Conservation (phyloP, 257 asterid genomes). For the Rubia yunnanensis region DNA sequence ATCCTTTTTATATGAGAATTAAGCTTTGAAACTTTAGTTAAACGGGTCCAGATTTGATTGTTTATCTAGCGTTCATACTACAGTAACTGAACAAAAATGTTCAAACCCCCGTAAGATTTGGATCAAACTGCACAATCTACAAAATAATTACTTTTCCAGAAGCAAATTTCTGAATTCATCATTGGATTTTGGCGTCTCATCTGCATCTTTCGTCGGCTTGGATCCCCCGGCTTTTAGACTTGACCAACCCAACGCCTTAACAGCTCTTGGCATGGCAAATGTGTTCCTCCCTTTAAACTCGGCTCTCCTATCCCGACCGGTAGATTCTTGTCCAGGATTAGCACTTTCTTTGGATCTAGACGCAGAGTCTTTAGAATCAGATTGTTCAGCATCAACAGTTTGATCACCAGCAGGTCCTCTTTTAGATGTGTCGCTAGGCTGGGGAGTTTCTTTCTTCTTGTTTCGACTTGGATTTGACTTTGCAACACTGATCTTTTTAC, state of each 20-base stretch:
- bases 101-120: neutral
- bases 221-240: constrained; percentile 24
- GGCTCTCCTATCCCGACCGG: too few relatives aligned
- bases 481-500: too few relatives aligned
- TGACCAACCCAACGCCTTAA: constrained; percentile 63
- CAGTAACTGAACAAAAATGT: neutral
- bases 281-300: too few relatives aligned
- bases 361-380: constrained; percentile 3
- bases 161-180: too few relatives aligned
- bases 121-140: neutral
- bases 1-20: too few relatives aligned
- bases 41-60: too few relatives aligned
- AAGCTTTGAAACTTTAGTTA: too few relatives aligned
- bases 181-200: constrained; percentile 68
- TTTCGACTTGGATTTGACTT: constrained; percentile 65
- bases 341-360: too few relatives aligned
- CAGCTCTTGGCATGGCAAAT: too few relatives aligned
- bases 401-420: constrained; percentile 24
- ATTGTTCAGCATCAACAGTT: constrained; percentile 21
- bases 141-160: too few relatives aligned
- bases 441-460: constrained; percentile 37
- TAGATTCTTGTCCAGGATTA: too few relatives aligned
- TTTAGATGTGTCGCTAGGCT: constrained; percentile 20
- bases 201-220: constrained; percentile 32
- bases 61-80: too few relatives aligned